Conservation (phyloP, 1,139 yeast species). For the Suhomyces coccinellae region DNA sequence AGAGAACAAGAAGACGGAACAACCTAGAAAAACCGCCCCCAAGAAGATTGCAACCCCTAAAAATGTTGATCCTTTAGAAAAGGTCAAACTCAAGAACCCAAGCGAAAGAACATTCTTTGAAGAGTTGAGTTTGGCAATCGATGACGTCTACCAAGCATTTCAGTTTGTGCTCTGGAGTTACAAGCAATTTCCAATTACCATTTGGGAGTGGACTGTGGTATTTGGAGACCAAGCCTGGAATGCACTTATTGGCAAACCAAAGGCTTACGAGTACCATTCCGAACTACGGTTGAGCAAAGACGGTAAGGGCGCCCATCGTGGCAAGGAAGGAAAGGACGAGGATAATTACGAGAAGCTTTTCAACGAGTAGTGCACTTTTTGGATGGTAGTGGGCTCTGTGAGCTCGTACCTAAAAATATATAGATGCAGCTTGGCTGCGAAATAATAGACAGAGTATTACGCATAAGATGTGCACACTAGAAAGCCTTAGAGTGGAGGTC, state of each 20-base stretch:
- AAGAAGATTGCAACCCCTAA: slow-evolving; percentile 11
- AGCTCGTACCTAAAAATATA: neutral
- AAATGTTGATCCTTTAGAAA: slow-evolving; percentile 13
- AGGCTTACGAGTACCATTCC: slow-evolving; percentile 14
- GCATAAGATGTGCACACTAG: neutral
- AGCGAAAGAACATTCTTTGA: slow-evolving; percentile 27
- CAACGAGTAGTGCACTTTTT: neutral
- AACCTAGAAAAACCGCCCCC: neutral
- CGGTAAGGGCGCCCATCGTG: neutral
- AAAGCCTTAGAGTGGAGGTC: too few relatives aligned
- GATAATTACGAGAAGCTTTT: slow-evolving; percentile 8
- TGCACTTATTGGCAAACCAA: slow-evolving; percentile 61
- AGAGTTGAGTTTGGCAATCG: slow-evolving; percentile 54
- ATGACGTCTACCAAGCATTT: slow-evolving; percentile 62
- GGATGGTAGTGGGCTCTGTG: neutral
- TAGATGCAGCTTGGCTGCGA: slow-evolving; percentile 7
- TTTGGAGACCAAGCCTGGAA: slow-evolving; percentile 68
- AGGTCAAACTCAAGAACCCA: neutral
- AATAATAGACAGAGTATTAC: slow-evolving; percentile 1
- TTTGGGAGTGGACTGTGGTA: slow-evolving; percentile 52
- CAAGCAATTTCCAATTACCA: slow-evolving; percentile 62
- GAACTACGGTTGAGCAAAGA: slow-evolving; percentile 10
- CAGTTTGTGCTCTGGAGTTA: slow-evolving; percentile 69
- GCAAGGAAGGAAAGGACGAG: slow-evolving; percentile 2
- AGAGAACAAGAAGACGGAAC: neutral